Conservation (phyloP, 805 yeast genomes). For the Tetrapisispora fleetii region DNA sequence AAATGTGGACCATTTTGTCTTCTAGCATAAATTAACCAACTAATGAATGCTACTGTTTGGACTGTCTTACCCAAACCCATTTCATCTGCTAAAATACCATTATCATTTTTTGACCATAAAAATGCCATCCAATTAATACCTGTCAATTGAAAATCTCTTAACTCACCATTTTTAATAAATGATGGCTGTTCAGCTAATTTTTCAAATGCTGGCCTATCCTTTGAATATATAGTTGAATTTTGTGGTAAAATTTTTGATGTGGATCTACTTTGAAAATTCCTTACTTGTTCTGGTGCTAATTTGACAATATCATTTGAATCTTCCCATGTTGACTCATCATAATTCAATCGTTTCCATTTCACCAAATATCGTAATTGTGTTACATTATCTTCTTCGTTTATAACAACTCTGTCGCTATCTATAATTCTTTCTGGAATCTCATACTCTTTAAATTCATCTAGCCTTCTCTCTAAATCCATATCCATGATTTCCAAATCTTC, state of each 20-base stretch:
- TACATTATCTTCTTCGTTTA: conserved; percentile 42
- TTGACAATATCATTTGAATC: conserved; percentile 78
- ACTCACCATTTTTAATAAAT: conserved; percentile 80
- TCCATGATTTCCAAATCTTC: conserved; percentile 94
- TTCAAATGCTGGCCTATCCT: conserved; percentile 75
- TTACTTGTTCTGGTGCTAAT: conserved; percentile 74
- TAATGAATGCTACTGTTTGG: conserved; percentile 86
- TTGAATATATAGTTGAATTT: conserved; percentile 66
- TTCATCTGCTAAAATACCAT: conserved; percentile 95
- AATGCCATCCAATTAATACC: conserved; percentile 99
- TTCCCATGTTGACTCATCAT: conserved; percentile 97
- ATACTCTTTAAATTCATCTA: conserved; percentile 75
- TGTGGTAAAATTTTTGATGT: conserved; percentile 80
- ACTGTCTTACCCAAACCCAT: conserved; percentile 99
- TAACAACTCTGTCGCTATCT: conserved; percentile 55
- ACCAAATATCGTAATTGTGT: conserved; percentile 72
- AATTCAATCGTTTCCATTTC: conserved; percentile 88
- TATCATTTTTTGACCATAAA: conserved; percentile 93
- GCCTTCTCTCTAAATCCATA: conserved; percentile 71
- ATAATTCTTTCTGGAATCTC: conserved; percentile 84
- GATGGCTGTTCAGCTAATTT: conserved; percentile 79
- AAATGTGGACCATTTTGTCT: conserved; percentile 96
- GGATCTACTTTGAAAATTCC: conserved; percentile 68
- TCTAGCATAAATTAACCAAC: conserved; percentile 92
- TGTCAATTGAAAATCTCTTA: conserved; percentile 94